Conservation (phyloP, 2,329 filamentous ascomycete genomes). For the Diaporthe amygdali region DNA sequence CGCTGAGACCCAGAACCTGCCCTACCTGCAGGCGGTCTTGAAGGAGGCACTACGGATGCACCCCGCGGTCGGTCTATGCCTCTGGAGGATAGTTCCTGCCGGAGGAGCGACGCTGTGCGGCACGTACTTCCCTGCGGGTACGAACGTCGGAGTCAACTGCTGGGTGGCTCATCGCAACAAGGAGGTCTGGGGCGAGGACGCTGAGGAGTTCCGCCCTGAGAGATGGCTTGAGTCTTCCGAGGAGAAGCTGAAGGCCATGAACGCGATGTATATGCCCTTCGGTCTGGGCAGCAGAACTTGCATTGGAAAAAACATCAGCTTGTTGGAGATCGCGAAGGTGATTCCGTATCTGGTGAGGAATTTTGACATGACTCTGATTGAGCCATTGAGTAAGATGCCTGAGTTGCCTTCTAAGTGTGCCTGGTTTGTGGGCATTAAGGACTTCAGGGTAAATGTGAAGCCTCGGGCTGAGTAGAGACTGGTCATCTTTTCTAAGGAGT, state of each 20-base stretch:
- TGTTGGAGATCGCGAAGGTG: conserved; percentile 23
- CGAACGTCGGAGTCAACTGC: conserved; percentile 11
- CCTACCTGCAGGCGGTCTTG: conserved; percentile 59
- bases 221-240: conserved; percentile 29
- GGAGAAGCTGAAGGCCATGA: conserved; percentile 73
- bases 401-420: not conserved
- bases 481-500: not conserved
- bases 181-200: conserved; percentile 13
- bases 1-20: conserved; percentile 45
- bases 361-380: conserved; percentile 8
- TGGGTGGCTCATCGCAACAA: conserved; percentile 35
- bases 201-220: conserved; percentile 12
- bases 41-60: conserved; percentile 60
- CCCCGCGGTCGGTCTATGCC: conserved; percentile 51
- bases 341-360: conserved; percentile 19
- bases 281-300: conserved; percentile 56
- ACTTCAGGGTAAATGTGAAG: not conserved
- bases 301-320: conserved; percentile 37
- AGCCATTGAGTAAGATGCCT: not conserved
- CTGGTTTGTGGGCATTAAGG: conserved; percentile 18
- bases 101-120: conserved; percentile 46
- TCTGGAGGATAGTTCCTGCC: conserved; percentile 53
- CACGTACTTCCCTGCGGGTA: conserved; percentile 1
- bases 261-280: conserved; percentile 69
- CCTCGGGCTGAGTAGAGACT: not conserved